Evolutionary conservation across 2,329 filamentous ascomycete genomes (phyloP), one percentile per base, ranked within the genome.

Genomic region (Elsinoe batatas): DNA sequence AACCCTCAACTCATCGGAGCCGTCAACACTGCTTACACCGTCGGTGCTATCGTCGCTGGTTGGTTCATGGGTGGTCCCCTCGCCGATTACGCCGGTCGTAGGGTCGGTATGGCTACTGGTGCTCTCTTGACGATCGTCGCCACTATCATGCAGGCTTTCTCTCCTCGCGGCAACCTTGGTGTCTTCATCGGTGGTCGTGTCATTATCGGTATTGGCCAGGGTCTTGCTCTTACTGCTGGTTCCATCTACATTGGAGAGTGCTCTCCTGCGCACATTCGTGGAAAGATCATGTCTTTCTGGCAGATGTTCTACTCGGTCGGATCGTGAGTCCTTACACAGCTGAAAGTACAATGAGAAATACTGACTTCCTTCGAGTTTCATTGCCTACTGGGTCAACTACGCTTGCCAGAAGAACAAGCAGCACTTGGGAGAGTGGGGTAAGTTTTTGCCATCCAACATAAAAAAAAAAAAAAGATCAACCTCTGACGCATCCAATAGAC

Each of bases 201-300:
- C 10, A 69, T 88, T 56, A 83, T 87, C 58, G 85, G 84, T 72
- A 69, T 87, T 15, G 84, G 84, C 1, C 84, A 87, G 68, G 84
- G 84, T 60, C 76, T 86, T 65, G 83, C 84, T 53, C 65, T 85
- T 61, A 84, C 60, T 35, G 76, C 84, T 53, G 83, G 83, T 1
- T 82, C 83, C 8, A 82, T 86, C 53, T 87, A 87, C 68, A 87
- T 87, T 58, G 82, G 83, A 58, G 84, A 87, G 66, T 71, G 87
- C 46, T 76, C 82, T 0, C 82, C 83, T 0, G 67, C 81, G 5
- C 75, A 82, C 59, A 85, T 87, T 59, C 77, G 83, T 57, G 82
- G 82, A 49, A 78, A 76, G 59, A 82, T 85, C 65, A 85, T 85
- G 82, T 79, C 80, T 2, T 83, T 85, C 64, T 85, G 82, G 82